Base-by-base conservation (phyloP, 1,284 basidiomycete species). In the Peniophora sp. region DNA sequence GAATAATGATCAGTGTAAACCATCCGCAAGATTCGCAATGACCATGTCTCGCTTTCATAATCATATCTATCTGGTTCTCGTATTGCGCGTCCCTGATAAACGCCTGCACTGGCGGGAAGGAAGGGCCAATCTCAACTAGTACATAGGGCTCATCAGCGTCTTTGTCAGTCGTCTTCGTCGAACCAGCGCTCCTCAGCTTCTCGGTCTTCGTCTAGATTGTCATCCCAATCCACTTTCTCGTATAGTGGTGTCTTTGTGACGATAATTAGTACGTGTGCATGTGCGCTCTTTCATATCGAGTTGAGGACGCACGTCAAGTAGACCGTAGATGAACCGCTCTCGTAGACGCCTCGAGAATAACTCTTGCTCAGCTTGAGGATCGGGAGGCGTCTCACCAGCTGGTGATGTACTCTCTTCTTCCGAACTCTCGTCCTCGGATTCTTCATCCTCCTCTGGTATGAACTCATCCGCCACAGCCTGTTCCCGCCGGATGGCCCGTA, bases 161-260 rank as follows among this genome's bases (percentile, higher is more conserved):
- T n/a, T n/a, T n/a, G n/a, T 51, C 45, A 51, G 51, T 78, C 78
- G 44, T 83, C 81, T 14, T 83, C 79, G 50, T 86, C 81, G 65
- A 89, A 90, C 83, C 89, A 90, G 27, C 72, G 67, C 43, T 89
- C 86, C 63, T 90, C 79, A 9, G 72, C 72, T 43, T 83, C 81
- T 58, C 77, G 66, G 51, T 84, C 82, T 17, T 56, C 64, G 57
- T 87, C 86, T 69, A 85, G 77, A 48, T 69, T 69, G 50, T 91
- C 88, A 60, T 81, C 78, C 85, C 86, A 91, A 60, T 91, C 88
- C 1, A 85, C 76, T 48, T 64, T 63, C 54, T 87, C 83, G 55
- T 91, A 91, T 56, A 88, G 76, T 27, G 83, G 74, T 11, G 74
- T 71, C 87, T 90, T 58, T 20, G 49, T 52, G 43, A 41, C 17